Conservation (phyloP, 2,329 filamentous ascomycete species). For the Diplodia intermedia region DNA sequence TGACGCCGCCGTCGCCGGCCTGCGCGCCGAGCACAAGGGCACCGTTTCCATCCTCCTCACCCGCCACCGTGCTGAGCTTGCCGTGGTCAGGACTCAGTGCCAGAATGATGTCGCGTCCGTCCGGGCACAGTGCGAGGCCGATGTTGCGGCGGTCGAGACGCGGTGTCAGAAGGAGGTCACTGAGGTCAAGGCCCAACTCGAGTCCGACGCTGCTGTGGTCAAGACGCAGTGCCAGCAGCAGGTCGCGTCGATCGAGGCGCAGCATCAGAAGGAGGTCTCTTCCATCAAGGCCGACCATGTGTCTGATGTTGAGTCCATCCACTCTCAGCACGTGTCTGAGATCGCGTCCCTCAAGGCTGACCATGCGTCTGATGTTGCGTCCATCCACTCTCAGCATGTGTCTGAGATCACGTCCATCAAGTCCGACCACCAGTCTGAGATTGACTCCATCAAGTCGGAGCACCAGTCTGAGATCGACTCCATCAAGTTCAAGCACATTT, state of each 20-base stretch:
- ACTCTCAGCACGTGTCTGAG: no score
- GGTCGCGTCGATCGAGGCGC: no score
- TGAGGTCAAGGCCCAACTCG: background rate
- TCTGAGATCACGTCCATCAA: background rate
- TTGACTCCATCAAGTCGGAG: background rate
- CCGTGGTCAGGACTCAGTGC: background rate
- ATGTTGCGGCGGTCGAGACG: no score
- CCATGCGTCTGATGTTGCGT: background rate
- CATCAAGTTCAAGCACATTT: background rate
- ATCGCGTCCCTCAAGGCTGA: no score
- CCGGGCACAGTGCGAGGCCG: no score
- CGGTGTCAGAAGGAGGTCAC: background rate
- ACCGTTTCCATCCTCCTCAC: background rate
- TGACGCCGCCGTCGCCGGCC: background rate
- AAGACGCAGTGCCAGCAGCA: no score
- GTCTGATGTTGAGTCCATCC: background rate
- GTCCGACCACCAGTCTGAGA: background rate
- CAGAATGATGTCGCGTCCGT: background rate
- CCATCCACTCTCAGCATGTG: no score
- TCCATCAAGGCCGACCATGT: background rate
- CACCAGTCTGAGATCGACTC: background rate
- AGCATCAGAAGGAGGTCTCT: background rate
- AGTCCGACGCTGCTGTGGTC: background rate
- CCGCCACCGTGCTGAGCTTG: background rate
- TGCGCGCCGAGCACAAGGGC: background rate